These are phyloP conservation scores for Globisporangium ultimum DNA, from an alignment of 352 stramenopile species.

Conservation along the genomic window DNA sequence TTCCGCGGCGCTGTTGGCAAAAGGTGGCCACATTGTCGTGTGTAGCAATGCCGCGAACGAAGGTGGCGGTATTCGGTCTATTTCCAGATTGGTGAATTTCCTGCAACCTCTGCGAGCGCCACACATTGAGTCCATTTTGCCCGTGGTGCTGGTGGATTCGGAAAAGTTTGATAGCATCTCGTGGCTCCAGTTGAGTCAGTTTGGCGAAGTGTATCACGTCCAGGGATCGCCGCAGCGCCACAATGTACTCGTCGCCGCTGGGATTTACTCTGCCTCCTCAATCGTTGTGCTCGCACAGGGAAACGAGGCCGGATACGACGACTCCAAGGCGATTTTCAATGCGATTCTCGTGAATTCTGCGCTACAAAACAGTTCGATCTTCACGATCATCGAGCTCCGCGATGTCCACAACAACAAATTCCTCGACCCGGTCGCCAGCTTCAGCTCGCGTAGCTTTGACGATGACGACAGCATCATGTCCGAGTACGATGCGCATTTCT, in stretches of 20 bases:
- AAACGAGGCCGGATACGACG: conserved; percentile 64
- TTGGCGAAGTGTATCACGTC: conserved; percentile 79
- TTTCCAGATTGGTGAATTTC: conserved; percentile 74
- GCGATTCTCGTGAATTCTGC: conserved; percentile 79
- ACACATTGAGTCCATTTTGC: conserved; percentile 60
- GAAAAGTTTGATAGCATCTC: conserved; percentile 60
- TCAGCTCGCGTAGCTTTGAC: conserved; percentile 25
- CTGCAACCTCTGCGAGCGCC: conserved; percentile 65
- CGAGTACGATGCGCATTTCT: conserved; percentile 3
- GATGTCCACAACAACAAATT: conserved; percentile 85
- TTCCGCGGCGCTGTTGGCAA: conserved; percentile 31
- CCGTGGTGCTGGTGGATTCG: conserved; percentile 75
- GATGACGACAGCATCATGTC: conserved; percentile 3
- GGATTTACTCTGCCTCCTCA: conserved; percentile 76
- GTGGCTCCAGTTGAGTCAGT: conserved; percentile 63
- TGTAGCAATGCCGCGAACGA: conserved; percentile 76
- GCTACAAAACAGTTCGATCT: conserved; percentile 59
- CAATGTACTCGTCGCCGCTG: conserved; percentile 59
- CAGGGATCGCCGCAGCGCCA: conserved; percentile 74
- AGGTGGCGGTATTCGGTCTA: conserved; percentile 47
- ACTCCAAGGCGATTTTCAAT: conserved; percentile 87
- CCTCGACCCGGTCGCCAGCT: conserved; percentile 69
- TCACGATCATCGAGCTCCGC: conserved; percentile 84
- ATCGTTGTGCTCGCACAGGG: conserved; percentile 82
- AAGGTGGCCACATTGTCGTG: conserved; percentile 74